Evolutionary conservation across 345 rosid genomes (phyloP).

Genomic region (Melaleuca alternifolia): DNA sequence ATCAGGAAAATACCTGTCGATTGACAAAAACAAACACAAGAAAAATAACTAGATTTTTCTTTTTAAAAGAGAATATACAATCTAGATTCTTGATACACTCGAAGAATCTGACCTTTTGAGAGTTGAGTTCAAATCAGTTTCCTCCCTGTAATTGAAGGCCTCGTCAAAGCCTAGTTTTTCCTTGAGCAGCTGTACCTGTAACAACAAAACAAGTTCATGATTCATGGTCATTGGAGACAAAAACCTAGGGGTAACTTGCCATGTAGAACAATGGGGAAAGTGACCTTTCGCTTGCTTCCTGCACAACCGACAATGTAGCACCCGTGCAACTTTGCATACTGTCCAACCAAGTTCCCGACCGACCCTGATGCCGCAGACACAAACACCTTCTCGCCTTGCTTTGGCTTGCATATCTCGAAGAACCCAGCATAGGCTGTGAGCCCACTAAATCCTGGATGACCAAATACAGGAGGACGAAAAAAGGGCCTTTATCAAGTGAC

Average conservation of each 20-base stretch:
- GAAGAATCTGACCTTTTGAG: conserved; percentile 14
- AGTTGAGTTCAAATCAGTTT: conserved; percentile 24
- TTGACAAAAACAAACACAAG: not conserved
- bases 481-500: not conserved
- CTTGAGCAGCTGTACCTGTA: conserved; percentile 33
- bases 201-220: not conserved
- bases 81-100: not conserved
- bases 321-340: conserved; percentile 30
- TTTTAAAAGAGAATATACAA: not conserved
- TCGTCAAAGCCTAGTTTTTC: conserved; percentile 46
- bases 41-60: not conserved
- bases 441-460: conserved; percentile 32
- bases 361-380: conserved; percentile 45
- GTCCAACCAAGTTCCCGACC: conserved; percentile 44
- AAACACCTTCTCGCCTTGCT: conserved; percentile 37
- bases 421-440: conserved; percentile 38
- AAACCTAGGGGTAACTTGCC: not conserved
- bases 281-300: conserved; percentile 30
- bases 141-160: conserved; percentile 47
- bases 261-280: not conserved
- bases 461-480: not conserved
- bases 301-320: conserved; percentile 50
- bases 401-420: conserved; percentile 29
- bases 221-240: not conserved
- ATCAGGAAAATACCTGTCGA: conserved; percentile 36